Conservation (phyloP, 2,329 filamentous ascomycete genomes). For the Alternaria viburni region DNA sequence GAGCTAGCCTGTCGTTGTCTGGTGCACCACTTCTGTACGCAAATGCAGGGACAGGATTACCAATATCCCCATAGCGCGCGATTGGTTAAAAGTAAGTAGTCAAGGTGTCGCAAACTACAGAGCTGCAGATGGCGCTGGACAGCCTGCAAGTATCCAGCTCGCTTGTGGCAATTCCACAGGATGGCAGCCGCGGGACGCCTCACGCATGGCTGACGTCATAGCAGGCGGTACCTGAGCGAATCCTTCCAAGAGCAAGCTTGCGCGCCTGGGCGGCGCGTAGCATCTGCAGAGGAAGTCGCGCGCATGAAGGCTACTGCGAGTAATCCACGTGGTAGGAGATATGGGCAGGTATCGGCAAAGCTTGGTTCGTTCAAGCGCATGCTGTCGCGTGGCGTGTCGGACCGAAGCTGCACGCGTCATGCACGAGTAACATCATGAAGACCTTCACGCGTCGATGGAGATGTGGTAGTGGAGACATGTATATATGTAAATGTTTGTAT, state of each 20-base stretch:
- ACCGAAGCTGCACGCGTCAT: not conserved
- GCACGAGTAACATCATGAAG: not conserved
- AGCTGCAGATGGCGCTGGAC: constrained; percentile 7
- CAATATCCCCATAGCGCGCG: constrained; percentile 4
- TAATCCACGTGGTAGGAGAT: not conserved
- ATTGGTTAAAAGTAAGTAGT: not conserved
- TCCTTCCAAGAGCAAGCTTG: not conserved
- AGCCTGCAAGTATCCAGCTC: constrained; percentile 3
- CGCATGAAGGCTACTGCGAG: not conserved
- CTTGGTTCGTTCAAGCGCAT: not conserved
- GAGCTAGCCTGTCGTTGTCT: constrained; percentile 9
- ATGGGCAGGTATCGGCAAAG: not conserved
- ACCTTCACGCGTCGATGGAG: not conserved
- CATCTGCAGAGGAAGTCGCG: not conserved
- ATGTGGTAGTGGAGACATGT: not conserved
- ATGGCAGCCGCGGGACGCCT: constrained; percentile 1
- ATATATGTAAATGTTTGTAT: constrained; percentile 12
- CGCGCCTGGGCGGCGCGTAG: not conserved
- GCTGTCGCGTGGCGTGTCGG: not conserved
- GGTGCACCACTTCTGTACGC: constrained; percentile 10
- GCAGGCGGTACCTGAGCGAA: not conserved
- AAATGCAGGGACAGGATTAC: constrained; percentile 5
- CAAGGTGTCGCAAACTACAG: not conserved
- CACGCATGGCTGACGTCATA: constrained; percentile 8
- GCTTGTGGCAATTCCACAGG: not conserved